phyloP scores from a whole-genome alignment of 2,329 filamentous ascomycete genomes.

The Parafenestella ontariensis region DNA sequence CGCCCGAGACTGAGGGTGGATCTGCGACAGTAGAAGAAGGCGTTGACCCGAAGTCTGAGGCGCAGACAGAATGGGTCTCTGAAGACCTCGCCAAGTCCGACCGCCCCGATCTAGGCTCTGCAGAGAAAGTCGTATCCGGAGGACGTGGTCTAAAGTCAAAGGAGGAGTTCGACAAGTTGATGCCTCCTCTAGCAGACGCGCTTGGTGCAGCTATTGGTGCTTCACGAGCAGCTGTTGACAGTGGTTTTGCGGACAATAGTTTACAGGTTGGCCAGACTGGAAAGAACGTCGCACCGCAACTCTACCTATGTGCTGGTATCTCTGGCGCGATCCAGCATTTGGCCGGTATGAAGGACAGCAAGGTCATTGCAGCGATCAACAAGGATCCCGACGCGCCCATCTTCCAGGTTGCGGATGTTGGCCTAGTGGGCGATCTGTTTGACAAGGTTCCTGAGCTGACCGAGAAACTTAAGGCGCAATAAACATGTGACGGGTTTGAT shows the following conservation, averaged over 20 bases:
- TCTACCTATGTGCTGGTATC: constrained; percentile 95
- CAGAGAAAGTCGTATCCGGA: constrained; percentile 87
- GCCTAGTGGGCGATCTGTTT: constrained; percentile 93
- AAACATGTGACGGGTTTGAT: not conserved
- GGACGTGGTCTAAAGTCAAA: constrained; percentile 96
- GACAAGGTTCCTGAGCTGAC: constrained; percentile 95
- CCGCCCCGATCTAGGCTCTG: constrained; percentile 91
- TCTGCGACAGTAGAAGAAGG: constrained; percentile 81
- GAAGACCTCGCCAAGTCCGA: constrained; percentile 94
- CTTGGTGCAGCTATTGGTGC: constrained; percentile 96
- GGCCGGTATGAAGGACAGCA: constrained; percentile 99
- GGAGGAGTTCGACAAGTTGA: constrained; percentile 93
- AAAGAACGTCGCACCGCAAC: constrained; percentile 95
- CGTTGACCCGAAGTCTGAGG: constrained; percentile 78
- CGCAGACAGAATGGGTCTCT: constrained; percentile 84
- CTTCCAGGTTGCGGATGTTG: constrained; percentile 97
- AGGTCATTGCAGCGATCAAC: constrained; percentile 98
- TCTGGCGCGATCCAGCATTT: constrained; percentile 97
- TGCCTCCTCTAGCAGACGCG: constrained; percentile 89
- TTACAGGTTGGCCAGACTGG: constrained; percentile 98
- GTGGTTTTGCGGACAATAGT: constrained; percentile 97
- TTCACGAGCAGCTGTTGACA: constrained; percentile 93
- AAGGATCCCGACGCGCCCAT: constrained; percentile 97
- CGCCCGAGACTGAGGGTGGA: constrained; percentile 73
- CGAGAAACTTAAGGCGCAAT: constrained; percentile 78